These are phyloP conservation scores for Populus hybrid DNA, from an alignment of 441 rosid species.

Conservation along the genomic window DNA sequence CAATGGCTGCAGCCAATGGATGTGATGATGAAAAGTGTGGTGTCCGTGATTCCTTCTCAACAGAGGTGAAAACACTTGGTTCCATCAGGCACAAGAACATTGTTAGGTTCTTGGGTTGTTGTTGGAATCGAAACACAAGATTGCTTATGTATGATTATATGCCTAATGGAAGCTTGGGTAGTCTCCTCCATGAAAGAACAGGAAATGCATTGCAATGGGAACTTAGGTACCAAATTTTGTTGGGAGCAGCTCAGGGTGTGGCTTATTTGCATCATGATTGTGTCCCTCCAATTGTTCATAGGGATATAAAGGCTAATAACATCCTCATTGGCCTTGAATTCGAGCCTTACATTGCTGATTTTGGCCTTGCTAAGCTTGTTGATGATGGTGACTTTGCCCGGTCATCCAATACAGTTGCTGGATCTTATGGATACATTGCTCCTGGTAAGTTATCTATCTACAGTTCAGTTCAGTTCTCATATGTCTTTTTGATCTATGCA, in stretches of 20 bases:
- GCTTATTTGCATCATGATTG: conserved; percentile 96
- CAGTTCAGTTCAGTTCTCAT: not conserved
- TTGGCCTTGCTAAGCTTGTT: conserved; percentile 93
- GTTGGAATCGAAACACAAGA: conserved; percentile 82
- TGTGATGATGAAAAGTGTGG: conserved; percentile 41
- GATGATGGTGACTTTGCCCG: conserved; percentile 85
- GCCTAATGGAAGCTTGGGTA: conserved; percentile 95
- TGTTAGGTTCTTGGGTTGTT: conserved; percentile 87
- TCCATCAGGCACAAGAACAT: conserved; percentile 96
- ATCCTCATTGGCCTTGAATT: conserved; percentile 86
- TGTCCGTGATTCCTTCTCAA: conserved; percentile 86
- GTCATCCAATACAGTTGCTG: conserved; percentile 88
- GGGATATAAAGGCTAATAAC: conserved; percentile 95
- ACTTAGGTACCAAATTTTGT: conserved; percentile 71
- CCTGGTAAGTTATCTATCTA: conserved; percentile 53
- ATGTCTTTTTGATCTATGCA: not conserved
- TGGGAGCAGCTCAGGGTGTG: conserved; percentile 92
- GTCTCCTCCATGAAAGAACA: conserved; percentile 80
- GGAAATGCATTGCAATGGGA: conserved; percentile 83
- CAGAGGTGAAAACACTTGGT: conserved; percentile 90
- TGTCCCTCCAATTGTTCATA: conserved; percentile 86
- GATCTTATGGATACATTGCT: conserved; percentile 96
- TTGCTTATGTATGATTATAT: conserved; percentile 89
- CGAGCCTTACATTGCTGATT: conserved; percentile 95
- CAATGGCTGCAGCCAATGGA: conserved; percentile 41